Evolutionary conservation across 1,284 basidiomycete species (phyloP).

Genomic region (Hortiboletus rubellus): DNA sequence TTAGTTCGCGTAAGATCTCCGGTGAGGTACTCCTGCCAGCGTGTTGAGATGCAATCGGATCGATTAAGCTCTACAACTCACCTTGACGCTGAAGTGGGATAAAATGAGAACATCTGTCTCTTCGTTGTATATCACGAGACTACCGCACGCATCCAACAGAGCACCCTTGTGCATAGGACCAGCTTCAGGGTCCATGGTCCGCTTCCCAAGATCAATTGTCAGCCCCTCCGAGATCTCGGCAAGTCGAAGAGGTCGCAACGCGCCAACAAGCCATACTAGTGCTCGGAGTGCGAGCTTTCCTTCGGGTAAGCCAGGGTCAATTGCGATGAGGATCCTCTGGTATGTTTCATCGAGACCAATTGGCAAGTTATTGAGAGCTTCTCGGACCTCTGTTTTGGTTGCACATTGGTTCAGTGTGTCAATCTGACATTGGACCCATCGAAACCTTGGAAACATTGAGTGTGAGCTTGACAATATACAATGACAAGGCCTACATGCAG

Average conservation of each 20-base stretch:
- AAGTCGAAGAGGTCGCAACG: constrained; percentile 6
- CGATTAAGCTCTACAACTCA: not conserved
- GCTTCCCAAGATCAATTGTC: not conserved
- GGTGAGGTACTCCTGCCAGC: constrained; percentile 9
- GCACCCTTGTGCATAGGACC: not conserved
- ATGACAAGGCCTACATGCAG: constrained; percentile 7
- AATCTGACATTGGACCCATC: constrained; percentile 14
- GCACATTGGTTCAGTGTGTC: constrained; percentile 7
- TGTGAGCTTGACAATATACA: not conserved
- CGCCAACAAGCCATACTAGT: constrained; percentile 7
- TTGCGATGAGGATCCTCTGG: constrained; percentile 3
- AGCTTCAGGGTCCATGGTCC: not conserved
- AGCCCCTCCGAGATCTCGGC: constrained; percentile 6
- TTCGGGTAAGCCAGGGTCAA: not conserved
- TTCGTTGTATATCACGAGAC: constrained; percentile 10
- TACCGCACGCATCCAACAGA: constrained; percentile 4
- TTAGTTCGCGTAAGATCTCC: constrained; percentile 1
- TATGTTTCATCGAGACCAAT: constrained; percentile 13
- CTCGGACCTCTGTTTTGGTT: constrained; percentile 4
- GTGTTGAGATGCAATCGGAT: not conserved
- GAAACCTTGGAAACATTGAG: constrained; percentile 9
- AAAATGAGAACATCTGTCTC: constrained; percentile 11
- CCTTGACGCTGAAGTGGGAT: constrained; percentile 18
- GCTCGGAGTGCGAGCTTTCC: constrained; percentile 8
- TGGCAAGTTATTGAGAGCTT: constrained; percentile 8